phyloP scores from a whole-genome alignment of 306 rosid genomes.

The Styphnolobium japonicum region DNA sequence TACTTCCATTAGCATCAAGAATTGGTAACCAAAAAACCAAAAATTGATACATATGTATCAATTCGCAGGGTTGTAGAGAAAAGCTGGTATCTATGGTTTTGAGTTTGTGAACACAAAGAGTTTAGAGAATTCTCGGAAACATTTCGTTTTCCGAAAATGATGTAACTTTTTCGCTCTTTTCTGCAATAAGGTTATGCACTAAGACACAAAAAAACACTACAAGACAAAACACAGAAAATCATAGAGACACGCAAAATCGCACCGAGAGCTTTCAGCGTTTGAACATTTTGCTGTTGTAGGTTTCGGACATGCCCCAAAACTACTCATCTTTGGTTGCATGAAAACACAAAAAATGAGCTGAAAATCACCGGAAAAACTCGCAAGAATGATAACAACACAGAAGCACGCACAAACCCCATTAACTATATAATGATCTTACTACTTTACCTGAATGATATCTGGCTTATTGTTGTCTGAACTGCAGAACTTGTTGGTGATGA shows the following conservation, averaged over 20 bases:
- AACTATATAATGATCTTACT: background rate
- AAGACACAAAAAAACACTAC: background rate
- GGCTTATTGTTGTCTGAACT: constrained; percentile 14
- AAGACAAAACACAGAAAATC: background rate
- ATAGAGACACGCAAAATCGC: constrained; percentile 18
- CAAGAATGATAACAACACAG: background rate
- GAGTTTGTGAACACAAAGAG: background rate
- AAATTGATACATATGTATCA: too few species aligned
- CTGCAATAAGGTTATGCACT: background rate
- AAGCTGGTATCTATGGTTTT: too few species aligned
- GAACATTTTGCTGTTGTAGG: background rate
- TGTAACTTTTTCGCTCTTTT: background rate
- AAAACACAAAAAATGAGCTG: background rate
- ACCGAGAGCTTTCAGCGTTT: background rate
- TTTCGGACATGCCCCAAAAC: background rate
- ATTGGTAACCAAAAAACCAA: too few species aligned
- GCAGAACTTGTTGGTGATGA: constrained; percentile 22
- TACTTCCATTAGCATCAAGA: too few species aligned
- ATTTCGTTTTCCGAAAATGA: background rate
- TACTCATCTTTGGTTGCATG: background rate
- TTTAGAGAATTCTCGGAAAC: background rate
- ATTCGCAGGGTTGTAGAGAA: too few species aligned
- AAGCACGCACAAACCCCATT: background rate
- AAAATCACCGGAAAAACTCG: background rate
- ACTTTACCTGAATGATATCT: constrained; percentile 51